Evolutionary conservation across 495 filamentous ascomycete genomes (phyloP).

Genomic region (Aspergillus taichungensis): DNA sequence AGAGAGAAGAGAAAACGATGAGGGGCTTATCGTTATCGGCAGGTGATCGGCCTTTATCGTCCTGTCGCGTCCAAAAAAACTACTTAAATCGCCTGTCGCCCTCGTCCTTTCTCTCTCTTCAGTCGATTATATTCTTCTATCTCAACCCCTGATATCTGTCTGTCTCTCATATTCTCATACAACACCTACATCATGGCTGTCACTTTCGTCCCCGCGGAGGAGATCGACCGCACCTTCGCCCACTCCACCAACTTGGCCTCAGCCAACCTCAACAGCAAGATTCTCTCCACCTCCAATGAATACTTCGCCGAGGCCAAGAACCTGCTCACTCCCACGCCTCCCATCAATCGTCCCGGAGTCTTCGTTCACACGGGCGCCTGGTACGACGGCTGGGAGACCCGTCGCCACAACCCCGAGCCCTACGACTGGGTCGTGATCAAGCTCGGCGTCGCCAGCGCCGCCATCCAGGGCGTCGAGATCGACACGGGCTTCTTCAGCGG

Average conservation of each 20-base stretch:
- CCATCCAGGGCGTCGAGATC: slow-evolving; percentile 70
- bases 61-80: neutral
- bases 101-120: neutral
- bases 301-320: slow-evolving; percentile 82
- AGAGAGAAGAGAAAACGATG: slow-evolving; percentile 4
- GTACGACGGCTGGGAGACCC: slow-evolving; percentile 95
- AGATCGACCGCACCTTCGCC: slow-evolving; percentile 64
- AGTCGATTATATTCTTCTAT: neutral
- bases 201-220: slow-evolving; percentile 36
- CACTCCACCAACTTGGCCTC: slow-evolving; percentile 65
- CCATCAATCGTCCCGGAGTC: slow-evolving; percentile 69
- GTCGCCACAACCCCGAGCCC: slow-evolving; percentile 68
- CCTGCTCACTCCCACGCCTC: slow-evolving; percentile 64
- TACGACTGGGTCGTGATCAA: slow-evolving; percentile 81
- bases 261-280: slow-evolving; percentile 57
- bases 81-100: neutral
- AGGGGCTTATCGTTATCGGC: slow-evolving; percentile 4
- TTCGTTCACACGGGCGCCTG: slow-evolving; percentile 82
- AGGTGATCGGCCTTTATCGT: neutral
- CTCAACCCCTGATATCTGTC: neutral
- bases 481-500: slow-evolving; percentile 83
- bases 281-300: slow-evolving; percentile 75
- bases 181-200: slow-evolving; percentile 6
- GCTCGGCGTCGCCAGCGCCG: slow-evolving; percentile 70
- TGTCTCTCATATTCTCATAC: neutral